These are phyloP conservation scores for Epichloe sylvatica DNA, from an alignment of 2,329 filamentous ascomycete species.

Conservation along the genomic window DNA sequence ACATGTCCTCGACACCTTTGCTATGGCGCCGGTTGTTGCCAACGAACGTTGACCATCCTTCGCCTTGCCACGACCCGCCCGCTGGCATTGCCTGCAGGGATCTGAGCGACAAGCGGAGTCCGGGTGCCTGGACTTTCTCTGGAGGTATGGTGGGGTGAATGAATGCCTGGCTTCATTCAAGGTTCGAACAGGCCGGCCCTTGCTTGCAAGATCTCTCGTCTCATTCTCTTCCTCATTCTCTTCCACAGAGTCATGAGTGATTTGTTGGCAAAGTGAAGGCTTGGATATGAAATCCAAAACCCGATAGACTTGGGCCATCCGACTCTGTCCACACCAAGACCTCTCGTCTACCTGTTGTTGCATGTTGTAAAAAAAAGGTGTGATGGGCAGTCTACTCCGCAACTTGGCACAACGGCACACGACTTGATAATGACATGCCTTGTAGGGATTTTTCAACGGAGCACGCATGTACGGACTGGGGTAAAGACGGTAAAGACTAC, in stretches of 20 bases:
- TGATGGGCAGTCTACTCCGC: background rate
- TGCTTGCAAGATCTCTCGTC: background rate
- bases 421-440: background rate
- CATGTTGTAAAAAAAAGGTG: background rate
- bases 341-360: too few species aligned
- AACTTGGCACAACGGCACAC: background rate
- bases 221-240: background rate
- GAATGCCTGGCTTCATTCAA: slow-evolving; percentile 1
- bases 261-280: background rate
- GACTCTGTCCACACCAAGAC: too few species aligned
- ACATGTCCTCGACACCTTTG: background rate
- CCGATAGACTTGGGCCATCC: background rate
- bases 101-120: slow-evolving; percentile 8
- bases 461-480: background rate
- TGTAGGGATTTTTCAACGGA: background rate
- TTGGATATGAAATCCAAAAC: background rate
- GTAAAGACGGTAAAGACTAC: too few species aligned
- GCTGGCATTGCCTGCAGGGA: slow-evolving; percentile 11
- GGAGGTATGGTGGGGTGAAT: slow-evolving; percentile 4
- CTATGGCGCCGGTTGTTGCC: background rate
- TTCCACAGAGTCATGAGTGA: background rate
- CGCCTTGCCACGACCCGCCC: slow-evolving; percentile 8
- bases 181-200: background rate
- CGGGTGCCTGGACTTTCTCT: background rate
- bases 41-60: background rate